These are phyloP conservation scores for Metroxylon sagu DNA, from an alignment of 176 grass and related monocot genomes.

Conservation along the genomic window DNA sequence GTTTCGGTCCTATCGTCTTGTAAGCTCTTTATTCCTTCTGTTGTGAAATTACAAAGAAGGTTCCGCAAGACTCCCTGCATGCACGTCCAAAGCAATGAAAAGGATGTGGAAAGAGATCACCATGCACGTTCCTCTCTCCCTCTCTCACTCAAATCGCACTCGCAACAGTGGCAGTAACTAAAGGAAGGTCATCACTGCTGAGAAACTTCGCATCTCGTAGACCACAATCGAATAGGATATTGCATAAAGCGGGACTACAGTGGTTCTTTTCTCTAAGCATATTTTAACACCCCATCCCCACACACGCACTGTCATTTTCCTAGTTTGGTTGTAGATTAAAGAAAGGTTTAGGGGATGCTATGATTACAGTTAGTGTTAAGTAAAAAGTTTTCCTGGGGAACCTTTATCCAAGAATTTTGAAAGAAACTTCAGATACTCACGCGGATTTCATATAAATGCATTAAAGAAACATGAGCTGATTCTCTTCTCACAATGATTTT, in stretches of 20 bases:
- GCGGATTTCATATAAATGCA: too few relatives aligned
- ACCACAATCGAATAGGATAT: not conserved
- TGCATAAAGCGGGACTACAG: not conserved
- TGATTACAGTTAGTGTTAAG: too few relatives aligned
- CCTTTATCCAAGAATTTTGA: too few relatives aligned
- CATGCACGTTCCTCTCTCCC: slow-evolving; percentile 10
- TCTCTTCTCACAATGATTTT: too few relatives aligned
- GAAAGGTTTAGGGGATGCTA: too few relatives aligned
- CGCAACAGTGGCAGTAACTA: not conserved
- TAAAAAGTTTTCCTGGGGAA: too few relatives aligned
- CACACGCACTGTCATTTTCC: too few relatives aligned
- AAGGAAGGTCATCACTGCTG: not conserved
- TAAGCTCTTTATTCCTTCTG: slow-evolving; percentile 7
- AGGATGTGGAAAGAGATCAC: slow-evolving; percentile 1
- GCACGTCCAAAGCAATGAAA: slow-evolving; percentile 10
- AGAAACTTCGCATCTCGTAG: slow-evolving; percentile 1
- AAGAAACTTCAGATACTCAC: too few relatives aligned
- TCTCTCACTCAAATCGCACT: not conserved
- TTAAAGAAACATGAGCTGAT: too few relatives aligned
- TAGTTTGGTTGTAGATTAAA: too few relatives aligned
- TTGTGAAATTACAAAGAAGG: slow-evolving; percentile 11
- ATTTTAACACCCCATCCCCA: too few relatives aligned
- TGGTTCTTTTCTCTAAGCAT: too few relatives aligned
- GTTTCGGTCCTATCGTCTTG: not conserved
- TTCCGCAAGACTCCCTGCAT: not conserved